Evolutionary conservation across 2,329 filamentous ascomycete genomes (phyloP), one percentile per base, ranked within the genome.

Genomic region (Phyllosticta citrichinensis): DNA sequence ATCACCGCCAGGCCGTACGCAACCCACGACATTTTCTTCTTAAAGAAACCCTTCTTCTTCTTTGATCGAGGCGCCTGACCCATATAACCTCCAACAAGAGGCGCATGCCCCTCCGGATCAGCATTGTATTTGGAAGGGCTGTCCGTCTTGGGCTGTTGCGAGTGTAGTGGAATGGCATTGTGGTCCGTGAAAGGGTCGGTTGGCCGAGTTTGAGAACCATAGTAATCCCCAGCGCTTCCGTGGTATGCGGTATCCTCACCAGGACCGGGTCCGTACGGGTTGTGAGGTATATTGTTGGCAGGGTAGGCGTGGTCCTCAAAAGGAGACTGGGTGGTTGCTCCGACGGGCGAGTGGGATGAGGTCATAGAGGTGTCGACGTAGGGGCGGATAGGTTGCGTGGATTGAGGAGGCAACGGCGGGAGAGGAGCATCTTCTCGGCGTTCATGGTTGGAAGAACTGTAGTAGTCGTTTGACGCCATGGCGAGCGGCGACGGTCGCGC

Each of bases 1-100:
- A 88, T 81, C 30, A 86, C 60, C 2, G 91, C 89, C 64, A 97
- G 82, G 52, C 86, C 75, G 72, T 93, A 97, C 35, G 91, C 89
- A 6, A 96, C 84, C 81, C 88, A 94, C 0, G 94, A 88, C 52
- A 86, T 78, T 68, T 79, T 79, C 61, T 81, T 82, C 55, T 73
- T 78, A 64, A 85, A 84, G 70, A 80, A 83, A 11, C 81, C 79
- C 61, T 79, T 76, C 70, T 79, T 76, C 70, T 77, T 78, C 68
- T 73, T 74, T 58, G 65, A 68, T 17, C 33, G 33, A 40, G 33
- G 33, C 55, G 64, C 66, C 58, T 62, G 64, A 67, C 63, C 63
- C 30, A 64, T 64, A 30, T 54, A 47, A 12, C 51, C 47, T 17
- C 35, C 55, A 22, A 40, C 47, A 2, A 64, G 63, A 5, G 65